Base-by-base conservation (phyloP, 306 rosid species). In the Cicer chorassanicum region DNA sequence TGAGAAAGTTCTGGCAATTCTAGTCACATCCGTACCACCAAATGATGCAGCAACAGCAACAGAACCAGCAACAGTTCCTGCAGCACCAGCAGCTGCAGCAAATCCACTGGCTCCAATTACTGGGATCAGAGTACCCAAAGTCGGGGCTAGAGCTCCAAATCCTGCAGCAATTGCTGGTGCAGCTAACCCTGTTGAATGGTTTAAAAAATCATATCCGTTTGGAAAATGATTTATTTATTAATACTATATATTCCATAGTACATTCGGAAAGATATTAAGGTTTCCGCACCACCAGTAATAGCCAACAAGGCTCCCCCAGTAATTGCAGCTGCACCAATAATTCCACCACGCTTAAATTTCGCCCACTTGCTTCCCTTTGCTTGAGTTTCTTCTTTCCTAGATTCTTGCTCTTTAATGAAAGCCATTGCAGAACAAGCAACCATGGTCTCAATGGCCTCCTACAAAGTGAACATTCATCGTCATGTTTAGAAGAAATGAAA, bases 141-240 rank as follows among this genome's bases (percentile, higher is more conserved):
- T 91, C 67, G 98, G 97, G 81, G 98, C 98, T 85, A 93, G 54
- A 70, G 96, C 96, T 82, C 90, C 59, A 68, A 93, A 86, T 51
- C 98, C 98, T 4, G 98, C 92, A 67, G 97, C 96, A 80, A 93
- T 93, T 73, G 97, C 97, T 15, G 98, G 98, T 78, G 98, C 98
- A 36, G 97, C 97, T 79, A 93, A 85, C 73, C 98, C 98, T 93
- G 88, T 74, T 77, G 70, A 68, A 86, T 64, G 65, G 55, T 75
- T 78, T 82, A 36, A 75, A 48, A 55, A 53, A 45, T 59, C 69
- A 68, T 36, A 85, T 63, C 55, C 50, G 40, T 4, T 36, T 45
- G 21, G 55, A 74, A 73, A 48, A 9, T 6, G 7, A 60, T 78
- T 54, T 53, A 66, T 76, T 13, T 39, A 56, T 43, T 53, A 64